A percentile compares a stretch with the other conserved stretches of the same genome.
phyloP scores from a whole-genome alignment of 2,329 filamentous ascomycete species.

The Hymenoscyphus infarciens region DNA sequence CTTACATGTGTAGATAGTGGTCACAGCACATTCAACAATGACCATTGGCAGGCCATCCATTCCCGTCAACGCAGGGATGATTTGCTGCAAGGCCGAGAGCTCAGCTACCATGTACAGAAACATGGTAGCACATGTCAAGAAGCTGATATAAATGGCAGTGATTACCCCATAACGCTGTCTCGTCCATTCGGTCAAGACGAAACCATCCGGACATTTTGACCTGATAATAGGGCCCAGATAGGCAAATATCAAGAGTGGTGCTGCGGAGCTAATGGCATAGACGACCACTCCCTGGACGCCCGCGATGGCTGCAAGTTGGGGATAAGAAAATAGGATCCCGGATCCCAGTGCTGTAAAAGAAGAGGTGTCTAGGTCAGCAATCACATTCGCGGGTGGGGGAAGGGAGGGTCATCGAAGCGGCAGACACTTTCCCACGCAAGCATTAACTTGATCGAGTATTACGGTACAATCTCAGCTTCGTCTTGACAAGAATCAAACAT shows the following conservation, averaged over 20 bases:
- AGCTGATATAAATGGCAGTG: slow-evolving; percentile 69
- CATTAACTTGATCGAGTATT: slow-evolving; percentile 98
- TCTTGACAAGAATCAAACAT: slow-evolving; percentile 34
- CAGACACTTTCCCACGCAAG: slow-evolving; percentile 98
- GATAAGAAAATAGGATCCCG: slow-evolving; percentile 79
- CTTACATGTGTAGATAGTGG: slow-evolving; percentile 78
- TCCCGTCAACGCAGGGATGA: slow-evolving; percentile 69
- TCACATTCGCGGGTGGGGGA: slow-evolving; percentile 27
- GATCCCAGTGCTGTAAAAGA: slow-evolving; percentile 67
- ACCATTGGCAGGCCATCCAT: slow-evolving; percentile 70
- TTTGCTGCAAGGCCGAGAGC: slow-evolving; percentile 76
- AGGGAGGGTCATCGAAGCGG: slow-evolving; percentile 59
- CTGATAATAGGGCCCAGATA: slow-evolving; percentile 73
- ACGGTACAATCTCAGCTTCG: slow-evolving; percentile 95
- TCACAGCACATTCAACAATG: slow-evolving; percentile 73
- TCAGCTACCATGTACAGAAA: slow-evolving; percentile 87
- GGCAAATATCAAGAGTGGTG: slow-evolving; percentile 73
- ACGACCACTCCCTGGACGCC: slow-evolving; percentile 76
- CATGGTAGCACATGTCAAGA: slow-evolving; percentile 74
- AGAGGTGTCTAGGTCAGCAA: slow-evolving; percentile 42
- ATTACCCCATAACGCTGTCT: slow-evolving; percentile 70
- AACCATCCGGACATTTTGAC: slow-evolving; percentile 75
- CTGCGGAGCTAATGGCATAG: slow-evolving; percentile 68
- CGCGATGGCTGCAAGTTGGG: slow-evolving; percentile 72
- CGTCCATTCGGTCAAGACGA: slow-evolving; percentile 82